Percentiles rank a stretch among this genome's conserved stretches.
phyloP scores from a whole-genome alignment of 106 monocot genomes.

The Vanilla planifolia region DNA sequence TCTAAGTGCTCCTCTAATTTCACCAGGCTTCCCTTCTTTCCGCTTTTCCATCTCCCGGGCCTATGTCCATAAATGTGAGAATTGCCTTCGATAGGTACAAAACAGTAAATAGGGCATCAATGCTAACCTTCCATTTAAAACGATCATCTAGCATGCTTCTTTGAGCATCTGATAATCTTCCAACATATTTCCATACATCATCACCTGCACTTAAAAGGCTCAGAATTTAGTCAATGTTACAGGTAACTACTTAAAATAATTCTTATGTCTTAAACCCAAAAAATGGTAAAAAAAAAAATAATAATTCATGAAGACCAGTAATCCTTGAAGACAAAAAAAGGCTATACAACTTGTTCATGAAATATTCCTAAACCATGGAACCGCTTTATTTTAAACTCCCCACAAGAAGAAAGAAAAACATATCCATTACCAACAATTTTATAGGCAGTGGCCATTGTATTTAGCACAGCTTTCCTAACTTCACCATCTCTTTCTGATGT shows the following conservation, averaged over 20 bases:
- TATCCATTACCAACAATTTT: conserved; percentile 76
- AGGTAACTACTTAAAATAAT: neutral
- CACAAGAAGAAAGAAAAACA: neutral
- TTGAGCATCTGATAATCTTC: conserved; percentile 93
- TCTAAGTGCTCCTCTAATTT: conserved; percentile 82
- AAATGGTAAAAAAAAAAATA: too few species aligned
- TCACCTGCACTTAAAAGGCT: conserved; percentile 50
- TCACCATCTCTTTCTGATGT: conserved; percentile 98
- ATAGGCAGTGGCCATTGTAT: conserved; percentile 93
- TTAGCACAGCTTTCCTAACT: conserved; percentile 91
- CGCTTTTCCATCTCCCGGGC: conserved; percentile 97
- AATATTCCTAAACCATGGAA: neutral
- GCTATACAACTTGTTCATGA: too few species aligned
- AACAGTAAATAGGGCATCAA: neutral
- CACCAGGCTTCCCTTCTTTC: conserved; percentile 96
- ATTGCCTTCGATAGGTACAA: too few species aligned
- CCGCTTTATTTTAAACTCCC: neutral
- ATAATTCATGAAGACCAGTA: too few species aligned
- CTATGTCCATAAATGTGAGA: conserved; percentile 29
- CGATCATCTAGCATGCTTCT: conserved; percentile 96
- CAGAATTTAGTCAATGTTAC: neutral
- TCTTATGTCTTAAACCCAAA: neutral
- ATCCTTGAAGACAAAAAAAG: too few species aligned
- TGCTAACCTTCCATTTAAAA: conserved; percentile 96
- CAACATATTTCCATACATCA: conserved; percentile 96